Conservation (phyloP, 2,329 filamentous ascomycete genomes). For the Trichothecium roseum region DNA sequence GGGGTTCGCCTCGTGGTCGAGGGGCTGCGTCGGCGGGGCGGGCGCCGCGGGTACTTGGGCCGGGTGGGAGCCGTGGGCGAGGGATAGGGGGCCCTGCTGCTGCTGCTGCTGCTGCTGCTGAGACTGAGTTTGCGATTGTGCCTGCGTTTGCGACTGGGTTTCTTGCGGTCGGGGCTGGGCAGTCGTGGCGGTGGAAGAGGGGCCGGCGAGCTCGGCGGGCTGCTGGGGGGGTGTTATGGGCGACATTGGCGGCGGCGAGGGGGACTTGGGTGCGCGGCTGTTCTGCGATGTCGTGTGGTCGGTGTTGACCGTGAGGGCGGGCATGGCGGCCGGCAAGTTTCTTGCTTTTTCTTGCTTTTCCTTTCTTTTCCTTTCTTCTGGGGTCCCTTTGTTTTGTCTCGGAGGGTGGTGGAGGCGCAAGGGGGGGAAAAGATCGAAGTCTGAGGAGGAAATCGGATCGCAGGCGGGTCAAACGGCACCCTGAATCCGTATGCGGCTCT, state of each 20-base stretch:
- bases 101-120: constrained; percentile 1
- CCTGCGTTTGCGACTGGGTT: constrained; percentile 1
- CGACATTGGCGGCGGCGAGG: constrained; percentile 2
- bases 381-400: too few relatives aligned
- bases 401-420: too few relatives aligned
- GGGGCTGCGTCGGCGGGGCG: constrained; percentile 38
- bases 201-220: neutral
- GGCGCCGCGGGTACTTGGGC: constrained; percentile 26
- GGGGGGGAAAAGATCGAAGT: too few relatives aligned
- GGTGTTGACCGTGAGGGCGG: constrained; percentile 4
- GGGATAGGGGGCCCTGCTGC: constrained; percentile 20
- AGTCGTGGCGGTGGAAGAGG: constrained; percentile 1
- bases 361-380: too few relatives aligned
- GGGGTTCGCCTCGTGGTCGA: constrained; percentile 57
- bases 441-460: too few relatives aligned
- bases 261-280: neutral
- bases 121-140: constrained; percentile 4
- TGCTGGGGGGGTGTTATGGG: constrained; percentile 3
- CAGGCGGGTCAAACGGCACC: too few relatives aligned
- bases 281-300: neutral
- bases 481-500: too few relatives aligned
- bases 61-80: constrained; percentile 35
- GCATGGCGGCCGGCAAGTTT: too few relatives aligned
- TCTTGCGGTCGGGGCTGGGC: too few relatives aligned
- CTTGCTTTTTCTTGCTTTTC: too few relatives aligned